Percentiles rank a stretch among this genome's conserved stretches.
Conservation (phyloP, 257 asterid species). For the Lithospermum erythrorhizon region DNA sequence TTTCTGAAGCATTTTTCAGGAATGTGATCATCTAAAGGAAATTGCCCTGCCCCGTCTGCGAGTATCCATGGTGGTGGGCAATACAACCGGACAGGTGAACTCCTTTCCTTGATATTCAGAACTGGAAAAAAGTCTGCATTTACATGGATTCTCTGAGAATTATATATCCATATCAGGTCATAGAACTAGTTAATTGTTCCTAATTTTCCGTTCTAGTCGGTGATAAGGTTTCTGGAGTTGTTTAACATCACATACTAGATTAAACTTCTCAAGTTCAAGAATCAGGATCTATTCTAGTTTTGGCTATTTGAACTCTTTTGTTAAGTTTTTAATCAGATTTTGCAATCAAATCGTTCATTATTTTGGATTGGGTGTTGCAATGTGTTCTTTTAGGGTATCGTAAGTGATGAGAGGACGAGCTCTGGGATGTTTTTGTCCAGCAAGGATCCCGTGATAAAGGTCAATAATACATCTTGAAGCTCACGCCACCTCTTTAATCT, state of each 20-base stretch:
- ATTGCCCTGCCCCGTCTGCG: conserved; percentile 61
- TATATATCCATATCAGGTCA: no score
- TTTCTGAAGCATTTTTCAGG: conserved; percentile 33
- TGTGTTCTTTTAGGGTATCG: conserved; percentile 40
- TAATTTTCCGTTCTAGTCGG: no score
- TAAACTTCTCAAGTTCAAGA: no score
- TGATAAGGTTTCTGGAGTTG: no score
- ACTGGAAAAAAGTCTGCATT: background rate
- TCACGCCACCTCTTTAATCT: background rate
- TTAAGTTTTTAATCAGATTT: background rate
- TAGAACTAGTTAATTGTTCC: no score
- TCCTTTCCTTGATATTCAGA: background rate
- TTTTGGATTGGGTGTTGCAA: background rate
- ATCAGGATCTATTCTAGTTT: no score
- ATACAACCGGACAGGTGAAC: conserved; percentile 71
- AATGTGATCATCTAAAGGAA: conserved; percentile 74
- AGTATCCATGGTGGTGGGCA: conserved; percentile 70
- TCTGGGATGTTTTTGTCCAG: conserved; percentile 70
- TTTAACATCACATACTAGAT: no score
- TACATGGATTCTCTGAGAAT: no score
- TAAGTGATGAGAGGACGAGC: conserved; percentile 69
- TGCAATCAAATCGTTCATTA: background rate
- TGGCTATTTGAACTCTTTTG: no score
- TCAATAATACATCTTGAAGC: conserved; percentile 13
- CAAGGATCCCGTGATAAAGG: conserved; percentile 69